Conservation (phyloP, 495 filamentous ascomycete species). For the Eremomyces bilateralis region DNA sequence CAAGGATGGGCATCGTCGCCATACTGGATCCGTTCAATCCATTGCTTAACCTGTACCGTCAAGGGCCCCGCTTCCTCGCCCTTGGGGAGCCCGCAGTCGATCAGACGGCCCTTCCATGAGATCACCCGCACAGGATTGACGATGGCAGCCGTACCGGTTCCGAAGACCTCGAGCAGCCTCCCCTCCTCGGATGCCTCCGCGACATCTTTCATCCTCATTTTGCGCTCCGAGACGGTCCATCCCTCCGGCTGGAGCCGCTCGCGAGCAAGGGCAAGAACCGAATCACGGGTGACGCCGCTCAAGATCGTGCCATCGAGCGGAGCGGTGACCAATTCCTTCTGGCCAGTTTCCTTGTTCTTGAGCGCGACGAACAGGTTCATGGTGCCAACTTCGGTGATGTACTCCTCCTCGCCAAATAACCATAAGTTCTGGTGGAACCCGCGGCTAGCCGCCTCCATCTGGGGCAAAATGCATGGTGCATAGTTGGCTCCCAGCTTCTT, state of each 20-base stretch:
- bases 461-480: constrained; percentile 84
- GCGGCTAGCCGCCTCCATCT: constrained; percentile 66
- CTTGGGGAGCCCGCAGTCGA: constrained; percentile 55
- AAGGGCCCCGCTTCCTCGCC: constrained; percentile 72
- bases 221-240: constrained; percentile 72
- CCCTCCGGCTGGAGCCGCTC: constrained; percentile 69
- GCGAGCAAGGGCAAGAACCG: constrained; percentile 57
- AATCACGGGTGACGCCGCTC: constrained; percentile 82
- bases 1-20: constrained; percentile 60
- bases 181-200: constrained; percentile 64
- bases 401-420: constrained; percentile 88
- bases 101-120: constrained; percentile 56
- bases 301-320: constrained; percentile 95
- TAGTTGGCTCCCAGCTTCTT: constrained; percentile 98
- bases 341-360: constrained; percentile 57
- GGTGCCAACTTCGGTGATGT: constrained; percentile 86
- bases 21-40: constrained; percentile 91
- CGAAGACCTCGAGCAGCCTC: constrained; percentile 76
- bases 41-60: constrained; percentile 68
- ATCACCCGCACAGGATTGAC: constrained; percentile 69
- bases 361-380: constrained; percentile 92
- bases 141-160: constrained; percentile 72
- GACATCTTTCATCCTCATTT: constrained; percentile 71
- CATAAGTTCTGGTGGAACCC: constrained; percentile 97
- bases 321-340: constrained; percentile 77